These are phyloP conservation scores for Nitzschia inconspicua DNA, from an alignment of 108 stramenopile genomes.

Conservation along the genomic window DNA sequence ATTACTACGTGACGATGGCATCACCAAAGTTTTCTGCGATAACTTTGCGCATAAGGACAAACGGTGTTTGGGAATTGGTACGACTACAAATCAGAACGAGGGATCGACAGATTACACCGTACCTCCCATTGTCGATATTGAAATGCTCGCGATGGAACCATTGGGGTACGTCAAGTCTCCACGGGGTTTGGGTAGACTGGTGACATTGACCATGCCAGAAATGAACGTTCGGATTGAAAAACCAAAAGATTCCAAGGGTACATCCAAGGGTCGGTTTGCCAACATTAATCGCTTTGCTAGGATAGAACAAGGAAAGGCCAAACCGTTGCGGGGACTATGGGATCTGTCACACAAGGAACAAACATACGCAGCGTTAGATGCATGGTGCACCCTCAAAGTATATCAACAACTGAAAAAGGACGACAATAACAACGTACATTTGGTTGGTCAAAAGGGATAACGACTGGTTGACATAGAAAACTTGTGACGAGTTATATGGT, in stretches of 20 bases:
- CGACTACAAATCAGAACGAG: not conserved
- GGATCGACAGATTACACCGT: not conserved
- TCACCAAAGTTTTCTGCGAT: constrained; percentile 45
- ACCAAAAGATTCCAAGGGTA: constrained; percentile 9
- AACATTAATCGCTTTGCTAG: constrained; percentile 33
- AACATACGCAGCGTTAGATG: constrained; percentile 41
- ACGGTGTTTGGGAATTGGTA: constrained; percentile 19
- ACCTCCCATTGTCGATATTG: constrained; percentile 29
- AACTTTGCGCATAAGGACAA: constrained; percentile 33
- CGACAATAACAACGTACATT: too few relatives aligned
- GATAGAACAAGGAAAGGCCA: constrained; percentile 39
- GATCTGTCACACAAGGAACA: constrained; percentile 29
- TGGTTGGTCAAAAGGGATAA: too few relatives aligned
- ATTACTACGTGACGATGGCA: constrained; percentile 22
- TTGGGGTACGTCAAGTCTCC: constrained; percentile 17
- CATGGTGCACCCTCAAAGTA: constrained; percentile 37
- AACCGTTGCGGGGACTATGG: constrained; percentile 14
- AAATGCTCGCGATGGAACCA: constrained; percentile 5
- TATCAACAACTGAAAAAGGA: constrained; percentile 19
- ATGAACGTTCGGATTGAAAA: constrained; percentile 30
- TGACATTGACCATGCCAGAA: constrained; percentile 25
- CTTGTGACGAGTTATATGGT: too few relatives aligned
- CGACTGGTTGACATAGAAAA: too few relatives aligned
- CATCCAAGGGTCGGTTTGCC: constrained; percentile 2
- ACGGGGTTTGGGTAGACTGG: constrained; percentile 25